phyloP scores from a whole-genome alignment of 2,329 filamentous ascomycete species.

The Nigrograna mackinnonii region DNA sequence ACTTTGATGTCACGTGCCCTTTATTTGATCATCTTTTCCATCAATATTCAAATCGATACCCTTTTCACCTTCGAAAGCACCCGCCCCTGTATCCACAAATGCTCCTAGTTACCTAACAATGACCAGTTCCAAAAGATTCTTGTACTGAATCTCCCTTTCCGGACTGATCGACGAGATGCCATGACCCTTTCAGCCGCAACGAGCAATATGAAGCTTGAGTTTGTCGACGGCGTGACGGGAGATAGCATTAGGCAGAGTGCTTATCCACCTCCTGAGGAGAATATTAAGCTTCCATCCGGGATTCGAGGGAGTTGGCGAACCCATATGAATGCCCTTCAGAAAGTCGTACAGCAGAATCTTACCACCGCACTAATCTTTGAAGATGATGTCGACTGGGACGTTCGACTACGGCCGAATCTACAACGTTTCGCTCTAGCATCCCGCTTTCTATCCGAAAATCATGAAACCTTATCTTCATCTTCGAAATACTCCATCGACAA shows the following conservation, averaged over 20 bases:
- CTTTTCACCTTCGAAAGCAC: too few species aligned
- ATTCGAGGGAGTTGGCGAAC: constrained; percentile 35
- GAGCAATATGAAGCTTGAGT: constrained; percentile 52
- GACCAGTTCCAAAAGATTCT: constrained; percentile 58
- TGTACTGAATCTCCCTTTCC: constrained; percentile 56
- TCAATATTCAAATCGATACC: too few species aligned
- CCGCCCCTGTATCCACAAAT: too few species aligned
- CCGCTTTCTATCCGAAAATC: constrained; percentile 22
- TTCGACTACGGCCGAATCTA: constrained; percentile 29
- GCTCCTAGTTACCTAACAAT: too few species aligned
- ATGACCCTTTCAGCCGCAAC: constrained; percentile 54
- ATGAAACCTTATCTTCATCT: constrained; percentile 13
- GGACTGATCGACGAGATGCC: constrained; percentile 58
- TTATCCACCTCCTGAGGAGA: constrained; percentile 31
- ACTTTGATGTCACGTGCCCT: too few species aligned
- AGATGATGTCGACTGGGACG: constrained; percentile 38
- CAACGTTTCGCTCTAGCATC: constrained; percentile 32
- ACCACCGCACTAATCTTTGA: constrained; percentile 34
- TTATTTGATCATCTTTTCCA: too few species aligned
- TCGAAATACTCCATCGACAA: constrained; percentile 19
- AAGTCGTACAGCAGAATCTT: constrained; percentile 30
- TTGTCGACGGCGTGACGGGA: constrained; percentile 53
- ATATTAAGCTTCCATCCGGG: constrained; percentile 27
- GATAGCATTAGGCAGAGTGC: constrained; percentile 28
- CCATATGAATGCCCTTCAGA: constrained; percentile 35